phyloP scores from a whole-genome alignment of 352 stramenopile species.

The Phytophthora cactorum region DNA sequence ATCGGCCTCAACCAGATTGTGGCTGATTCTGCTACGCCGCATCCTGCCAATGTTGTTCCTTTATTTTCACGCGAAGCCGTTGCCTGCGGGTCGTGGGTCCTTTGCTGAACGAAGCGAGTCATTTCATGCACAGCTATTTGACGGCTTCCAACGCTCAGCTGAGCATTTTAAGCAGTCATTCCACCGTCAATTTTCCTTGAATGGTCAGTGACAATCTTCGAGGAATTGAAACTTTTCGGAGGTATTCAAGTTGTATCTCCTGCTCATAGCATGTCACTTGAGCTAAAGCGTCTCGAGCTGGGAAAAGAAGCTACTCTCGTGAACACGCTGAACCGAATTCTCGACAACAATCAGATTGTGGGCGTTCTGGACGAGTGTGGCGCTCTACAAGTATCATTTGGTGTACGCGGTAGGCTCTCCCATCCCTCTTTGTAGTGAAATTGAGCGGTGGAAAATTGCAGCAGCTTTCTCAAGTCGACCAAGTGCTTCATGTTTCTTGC shows the following conservation, averaged over 20 bases:
- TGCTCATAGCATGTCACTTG: slow-evolving; percentile 88
- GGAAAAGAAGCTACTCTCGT: not conserved
- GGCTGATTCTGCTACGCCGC: no score
- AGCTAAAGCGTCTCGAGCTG: slow-evolving; percentile 71
- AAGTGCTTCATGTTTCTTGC: slow-evolving; percentile 59
- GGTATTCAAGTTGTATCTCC: slow-evolving; percentile 82
- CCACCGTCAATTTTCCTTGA: slow-evolving; percentile 57
- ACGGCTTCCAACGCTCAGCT: slow-evolving; percentile 52
- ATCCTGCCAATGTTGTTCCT: slow-evolving; percentile 91
- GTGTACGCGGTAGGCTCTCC: slow-evolving; percentile 82
- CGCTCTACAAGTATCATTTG: slow-evolving; percentile 87
- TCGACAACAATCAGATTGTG: slow-evolving; percentile 56
- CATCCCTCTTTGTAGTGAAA: slow-evolving; percentile 48
- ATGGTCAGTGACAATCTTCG: slow-evolving; percentile 30
- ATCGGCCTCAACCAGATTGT: no score
- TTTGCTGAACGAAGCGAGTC: slow-evolving; percentile 66
- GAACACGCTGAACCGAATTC: slow-evolving; percentile 37
- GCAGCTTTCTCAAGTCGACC: slow-evolving; percentile 41
- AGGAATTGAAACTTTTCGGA: slow-evolving; percentile 43
- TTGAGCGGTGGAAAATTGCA: slow-evolving; percentile 56
- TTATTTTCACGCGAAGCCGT: slow-evolving; percentile 44
- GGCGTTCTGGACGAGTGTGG: slow-evolving; percentile 92
- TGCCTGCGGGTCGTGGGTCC: slow-evolving; percentile 44
- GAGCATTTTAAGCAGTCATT: slow-evolving; percentile 70
- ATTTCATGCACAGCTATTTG: slow-evolving; percentile 72